Base-by-base conservation (phyloP, 1,284 basidiomycete genomes). In the Cryptococcus sp. region DNA sequence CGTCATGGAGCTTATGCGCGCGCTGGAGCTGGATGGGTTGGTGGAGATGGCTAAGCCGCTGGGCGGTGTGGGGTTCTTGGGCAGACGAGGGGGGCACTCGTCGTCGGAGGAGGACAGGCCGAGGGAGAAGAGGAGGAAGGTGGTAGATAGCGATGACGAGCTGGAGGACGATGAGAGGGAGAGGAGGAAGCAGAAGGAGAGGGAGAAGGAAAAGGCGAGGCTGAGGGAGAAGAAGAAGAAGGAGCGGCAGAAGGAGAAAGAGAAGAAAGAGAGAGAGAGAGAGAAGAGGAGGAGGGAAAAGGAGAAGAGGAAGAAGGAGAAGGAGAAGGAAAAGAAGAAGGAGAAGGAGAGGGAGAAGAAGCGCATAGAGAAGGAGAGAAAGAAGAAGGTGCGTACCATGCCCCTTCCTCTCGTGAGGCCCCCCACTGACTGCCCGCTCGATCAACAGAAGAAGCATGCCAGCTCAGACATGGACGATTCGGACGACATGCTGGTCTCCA, bases 1-100 rank as follows among this genome's bases (percentile, higher is more conserved):
- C 50, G 66, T 78, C 23, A 77, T 77, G 70, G 75, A 78, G 53
- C 67, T 71, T 45, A 73, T 75, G 64, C 69, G 75, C 21, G 73
- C 74, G 4, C 60, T 77, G 18, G 72, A 72, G 53, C 66, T 76
- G 36, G 75, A 78, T 45, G 75, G 75, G 0, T 46, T 67, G 38
- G 68, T 78, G 11, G 77, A 78, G 58, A 64, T 67, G 7, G 59
- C 77, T 63, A 78, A 76, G 59, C 75, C 77, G 0, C 46, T 71
- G 6, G 65, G 64, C n/a, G 71, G 71, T 4, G 64, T 75, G 8
- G 33, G 61, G 9, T 52, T 67, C 13, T 50, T 59, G 37, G 12
- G 57, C 38, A 15, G 9, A 55, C 40, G 61, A 62, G 20, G 55
- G 46, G 13, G 54, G 62, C 28, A 33, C 28, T 33, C 28, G 28